A percentile compares a stretch with the other conserved stretches of the same genome.
phyloP scores from a whole-genome alignment of 2,329 filamentous ascomycete species.

The Incumbomyces delicatus region DNA sequence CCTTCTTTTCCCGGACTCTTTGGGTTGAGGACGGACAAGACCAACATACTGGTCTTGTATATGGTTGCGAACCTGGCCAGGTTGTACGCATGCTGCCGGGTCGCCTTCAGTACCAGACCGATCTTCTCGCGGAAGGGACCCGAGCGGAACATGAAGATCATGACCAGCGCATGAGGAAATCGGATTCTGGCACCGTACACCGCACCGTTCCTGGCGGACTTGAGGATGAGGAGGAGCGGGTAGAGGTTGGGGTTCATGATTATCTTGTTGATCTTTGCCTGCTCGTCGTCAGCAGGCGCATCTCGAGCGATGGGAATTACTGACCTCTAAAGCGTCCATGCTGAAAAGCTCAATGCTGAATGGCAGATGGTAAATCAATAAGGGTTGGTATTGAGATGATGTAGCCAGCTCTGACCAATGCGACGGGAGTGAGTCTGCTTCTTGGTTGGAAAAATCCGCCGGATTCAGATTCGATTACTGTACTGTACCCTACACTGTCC shows the following conservation, averaged over 20 bases:
- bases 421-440: too few relatives aligned
- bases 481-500: too few relatives aligned
- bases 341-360: not conserved
- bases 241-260: slow-evolving; percentile 77
- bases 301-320: not conserved
- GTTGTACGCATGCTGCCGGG: slow-evolving; percentile 81
- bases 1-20: slow-evolving; percentile 47
- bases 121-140: slow-evolving; percentile 81
- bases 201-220: slow-evolving; percentile 90
- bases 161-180: slow-evolving; percentile 94
- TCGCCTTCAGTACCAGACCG: slow-evolving; percentile 70
- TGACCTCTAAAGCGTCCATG: slow-evolving; percentile 8
- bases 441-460: too few relatives aligned
- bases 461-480: too few relatives aligned
- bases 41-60: slow-evolving; percentile 75
- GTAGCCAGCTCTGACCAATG: not conserved
- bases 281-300: not conserved
- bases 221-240: slow-evolving; percentile 73
- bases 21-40: slow-evolving; percentile 51
- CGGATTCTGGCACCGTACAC: slow-evolving; percentile 97
- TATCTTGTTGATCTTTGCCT: slow-evolving; percentile 65
- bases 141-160: slow-evolving; percentile 93
- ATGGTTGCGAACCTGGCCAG: slow-evolving; percentile 82
- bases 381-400: not conserved
- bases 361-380: not conserved